Evolutionary conservation across 2,329 filamentous ascomycete species (phyloP).

Genomic region (Penicillium hesseltinei): DNA sequence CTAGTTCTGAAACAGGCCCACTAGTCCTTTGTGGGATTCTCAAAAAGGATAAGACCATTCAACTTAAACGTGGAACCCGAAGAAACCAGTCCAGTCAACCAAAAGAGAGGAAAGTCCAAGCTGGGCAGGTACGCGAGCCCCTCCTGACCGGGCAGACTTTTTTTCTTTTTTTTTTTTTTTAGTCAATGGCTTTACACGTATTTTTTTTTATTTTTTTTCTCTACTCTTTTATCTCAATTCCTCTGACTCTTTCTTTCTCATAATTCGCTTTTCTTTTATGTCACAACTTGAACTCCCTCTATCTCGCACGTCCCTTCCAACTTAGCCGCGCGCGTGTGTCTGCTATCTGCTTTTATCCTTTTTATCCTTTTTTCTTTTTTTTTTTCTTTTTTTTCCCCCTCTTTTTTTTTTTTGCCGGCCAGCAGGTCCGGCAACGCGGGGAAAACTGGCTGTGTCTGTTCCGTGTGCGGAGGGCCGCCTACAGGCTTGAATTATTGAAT

Average conservation of each 20-base stretch:
- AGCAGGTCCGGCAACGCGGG: constrained; percentile 6
- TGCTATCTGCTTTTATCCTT: constrained; percentile 13
- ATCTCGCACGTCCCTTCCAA: constrained; percentile 41
- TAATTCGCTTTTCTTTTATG: constrained; percentile 42
- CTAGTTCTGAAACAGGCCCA: neutral
- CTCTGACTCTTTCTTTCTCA: constrained; percentile 30
- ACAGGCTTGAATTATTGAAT: constrained; percentile 2
- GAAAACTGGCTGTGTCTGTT: constrained; percentile 13
- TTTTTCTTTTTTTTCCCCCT: constrained; percentile 1
- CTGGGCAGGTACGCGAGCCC: constrained; percentile 10
- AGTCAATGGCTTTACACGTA: constrained; percentile 45
- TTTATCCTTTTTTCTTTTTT: constrained; percentile 4
- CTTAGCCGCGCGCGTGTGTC: constrained; percentile 43
- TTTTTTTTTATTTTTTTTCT: constrained; percentile 31
- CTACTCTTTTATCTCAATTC: constrained; percentile 31
- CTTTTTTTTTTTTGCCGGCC: neutral
- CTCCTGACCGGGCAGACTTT: constrained; percentile 21
- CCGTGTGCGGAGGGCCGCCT: constrained; percentile 9
- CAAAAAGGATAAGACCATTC: constrained; percentile 12
- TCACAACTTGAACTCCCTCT: constrained; percentile 29
- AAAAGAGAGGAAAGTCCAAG: constrained; percentile 4
- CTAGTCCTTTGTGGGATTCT: neutral
- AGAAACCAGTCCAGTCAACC: constrained; percentile 2
- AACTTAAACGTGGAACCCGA: constrained; percentile 10
- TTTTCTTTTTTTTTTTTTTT: constrained; percentile 33